Base-by-base conservation (phyloP, 148 eudicot genomes). In the Drosera capensis region DNA sequence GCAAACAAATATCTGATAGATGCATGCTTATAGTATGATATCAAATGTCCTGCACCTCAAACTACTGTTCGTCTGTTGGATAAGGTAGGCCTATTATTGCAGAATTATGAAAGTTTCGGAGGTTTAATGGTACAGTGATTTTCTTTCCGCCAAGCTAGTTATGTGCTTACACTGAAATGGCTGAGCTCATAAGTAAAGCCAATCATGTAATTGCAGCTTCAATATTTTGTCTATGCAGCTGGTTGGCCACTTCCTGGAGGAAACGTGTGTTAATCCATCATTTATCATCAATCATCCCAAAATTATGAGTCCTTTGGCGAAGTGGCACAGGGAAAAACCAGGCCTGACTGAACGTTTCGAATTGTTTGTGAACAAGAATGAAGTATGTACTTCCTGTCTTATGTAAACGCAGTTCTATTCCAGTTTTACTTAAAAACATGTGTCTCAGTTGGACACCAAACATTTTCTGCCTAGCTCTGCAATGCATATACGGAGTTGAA, bases 211-310 rank as follows among this genome's bases (percentile, higher is more conserved):
- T n/a, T n/a, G n/a, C n/a, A n/a, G n/a, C n/a, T n/a, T n/a, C n/a
- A n/a, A n/a, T n/a, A n/a, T n/a, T n/a, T n/a, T n/a, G n/a, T n/a
- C n/a, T n/a, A n/a, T 73, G 65, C 71, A 86, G 96, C 74, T 88
- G 63, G 96, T 88, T 19, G 96, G 96, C 5, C 92, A 88, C 68
- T 88, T 88, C 54, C 57, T 88, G 53, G 96, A 88, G 72, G 96
- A 74, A 66, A 74, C 68, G 1, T 88, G 96, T 55, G 74, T 72
- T 16, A 83, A 83, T 51, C 96, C 96, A 2, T 20, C 92, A 38
- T 88, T 80, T 54, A 83, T 88, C 23, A 83, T 83, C 25, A 82
- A 86, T 51, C 96, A 86, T 61, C 96, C 96, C 15, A 78, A 86
- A 71, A 82, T 86, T 35, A 86, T 86, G 96, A 79, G 92, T 55